phyloP scores from a whole-genome alignment of 1,139 yeast species.

The Blastobotrys malaysiensis region DNA sequence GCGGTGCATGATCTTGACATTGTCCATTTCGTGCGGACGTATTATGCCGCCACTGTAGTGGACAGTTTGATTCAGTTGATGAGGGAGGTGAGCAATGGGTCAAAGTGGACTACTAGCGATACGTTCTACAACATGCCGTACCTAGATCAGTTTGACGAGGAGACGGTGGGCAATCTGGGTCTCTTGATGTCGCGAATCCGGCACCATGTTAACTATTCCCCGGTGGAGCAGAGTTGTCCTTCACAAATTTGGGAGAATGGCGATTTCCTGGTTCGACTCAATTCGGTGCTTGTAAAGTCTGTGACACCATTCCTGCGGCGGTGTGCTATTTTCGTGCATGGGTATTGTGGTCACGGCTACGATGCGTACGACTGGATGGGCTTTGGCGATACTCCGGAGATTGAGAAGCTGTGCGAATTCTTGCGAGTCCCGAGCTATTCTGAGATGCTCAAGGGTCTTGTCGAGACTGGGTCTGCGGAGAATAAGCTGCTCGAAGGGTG shows the following conservation, averaged over 20 bases:
- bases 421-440: conserved; percentile 47
- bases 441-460: conserved; percentile 24
- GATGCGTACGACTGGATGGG: conserved; percentile 37
- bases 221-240: not conserved
- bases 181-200: not conserved
- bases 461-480: conserved; percentile 10
- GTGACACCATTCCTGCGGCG: conserved; percentile 66
- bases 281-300: conserved; percentile 52
- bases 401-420: conserved; percentile 51
- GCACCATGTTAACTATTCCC: not conserved
- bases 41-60: conserved; percentile 18
- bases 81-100: conserved; percentile 14
- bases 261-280: not conserved
- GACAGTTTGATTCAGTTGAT: conserved; percentile 18
- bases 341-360: conserved; percentile 52
- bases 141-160: conserved; percentile 13
- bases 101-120: conserved; percentile 21
- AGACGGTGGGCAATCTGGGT: conserved; percentile 7
- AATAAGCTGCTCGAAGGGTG: conserved; percentile 8
- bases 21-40: conserved; percentile 19
- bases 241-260: not conserved
- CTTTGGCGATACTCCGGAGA: conserved; percentile 39
- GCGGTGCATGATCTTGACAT: conserved; percentile 21
- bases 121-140: conserved; percentile 20
- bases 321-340: conserved; percentile 54